Evolutionary conservation across 768 basidiomycete species (phyloP).

Genomic region (Podaxis mareebaensis): DNA sequence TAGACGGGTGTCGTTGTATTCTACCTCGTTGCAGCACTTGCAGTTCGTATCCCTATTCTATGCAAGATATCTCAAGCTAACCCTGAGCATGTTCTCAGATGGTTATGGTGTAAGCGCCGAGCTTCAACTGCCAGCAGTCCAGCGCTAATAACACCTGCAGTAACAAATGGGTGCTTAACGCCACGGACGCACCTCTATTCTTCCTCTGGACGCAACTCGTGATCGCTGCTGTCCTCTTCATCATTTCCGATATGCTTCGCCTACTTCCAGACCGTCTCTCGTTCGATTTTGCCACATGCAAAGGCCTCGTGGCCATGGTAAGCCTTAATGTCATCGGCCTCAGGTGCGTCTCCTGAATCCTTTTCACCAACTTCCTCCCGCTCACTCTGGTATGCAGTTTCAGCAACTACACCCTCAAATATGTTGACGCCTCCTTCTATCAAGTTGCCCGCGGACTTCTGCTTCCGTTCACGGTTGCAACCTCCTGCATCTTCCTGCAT

Average conservation of each 20-base stretch:
- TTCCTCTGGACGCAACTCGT: slow-evolving; percentile 81
- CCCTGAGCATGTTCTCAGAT: slow-evolving; percentile 49
- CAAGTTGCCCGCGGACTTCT: slow-evolving; percentile 94
- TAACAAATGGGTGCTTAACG: slow-evolving; percentile 90
- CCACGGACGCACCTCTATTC: slow-evolving; percentile 76
- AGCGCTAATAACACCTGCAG: slow-evolving; percentile 37
- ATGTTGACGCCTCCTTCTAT: slow-evolving; percentile 93
- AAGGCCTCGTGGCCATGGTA: slow-evolving; percentile 76
- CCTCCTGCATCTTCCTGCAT: slow-evolving; percentile 79
- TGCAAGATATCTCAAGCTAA: neutral
- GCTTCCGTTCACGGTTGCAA: slow-evolving; percentile 88
- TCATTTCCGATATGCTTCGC: slow-evolving; percentile 59
- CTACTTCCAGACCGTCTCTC: slow-evolving; percentile 67
- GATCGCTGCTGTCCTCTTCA: slow-evolving; percentile 78
- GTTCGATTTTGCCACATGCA: slow-evolving; percentile 64
- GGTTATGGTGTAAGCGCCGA: slow-evolving; percentile 75
- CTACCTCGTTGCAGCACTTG: slow-evolving; percentile 86
- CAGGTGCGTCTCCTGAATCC: slow-evolving; percentile 47
- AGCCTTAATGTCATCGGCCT: slow-evolving; percentile 79
- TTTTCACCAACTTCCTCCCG: neutral
- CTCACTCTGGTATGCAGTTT: slow-evolving; percentile 45
- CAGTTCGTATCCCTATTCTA: slow-evolving; percentile 53
- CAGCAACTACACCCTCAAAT: slow-evolving; percentile 90
- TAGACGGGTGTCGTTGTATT: slow-evolving; percentile 79
- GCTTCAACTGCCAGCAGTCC: neutral